These are phyloP conservation scores for Cladophialophora chaetospira DNA, from an alignment of 2,329 filamentous ascomycete species.

Conservation along the genomic window DNA sequence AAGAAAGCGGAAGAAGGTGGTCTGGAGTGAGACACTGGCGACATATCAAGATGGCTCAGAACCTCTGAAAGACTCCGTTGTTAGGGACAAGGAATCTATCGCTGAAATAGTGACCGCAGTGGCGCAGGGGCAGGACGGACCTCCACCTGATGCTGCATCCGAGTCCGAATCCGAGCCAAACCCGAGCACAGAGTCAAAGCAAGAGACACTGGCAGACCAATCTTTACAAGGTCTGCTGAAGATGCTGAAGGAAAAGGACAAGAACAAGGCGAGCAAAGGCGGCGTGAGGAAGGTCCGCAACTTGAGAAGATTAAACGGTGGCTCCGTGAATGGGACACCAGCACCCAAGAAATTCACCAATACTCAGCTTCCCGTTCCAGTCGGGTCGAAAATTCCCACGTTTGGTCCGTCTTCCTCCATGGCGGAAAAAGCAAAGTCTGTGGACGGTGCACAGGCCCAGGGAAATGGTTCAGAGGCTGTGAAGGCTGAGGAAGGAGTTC, in stretches of 20 bases:
- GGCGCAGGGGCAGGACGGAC: neutral
- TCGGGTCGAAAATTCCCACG: neutral
- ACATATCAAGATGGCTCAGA: constrained; percentile 3
- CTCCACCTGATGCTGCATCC: neutral
- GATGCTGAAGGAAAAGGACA: neutral
- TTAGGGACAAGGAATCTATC: neutral
- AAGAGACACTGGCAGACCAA: neutral
- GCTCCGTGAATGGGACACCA: constrained; percentile 26
- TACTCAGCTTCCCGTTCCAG: constrained; percentile 14
- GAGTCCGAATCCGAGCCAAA: neutral
- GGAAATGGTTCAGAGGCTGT: neutral
- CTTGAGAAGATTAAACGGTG: constrained; percentile 28
- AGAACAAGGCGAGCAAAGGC: constrained; percentile 8
- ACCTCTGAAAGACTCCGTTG: neutral
- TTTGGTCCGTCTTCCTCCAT: neutral
- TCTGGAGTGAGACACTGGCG: constrained; percentile 7
- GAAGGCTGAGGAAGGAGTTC: constrained; percentile 3
- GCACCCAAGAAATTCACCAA: constrained; percentile 24
- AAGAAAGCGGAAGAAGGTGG: neutral
- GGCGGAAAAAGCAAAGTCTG: neutral
- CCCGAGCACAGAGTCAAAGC: no score
- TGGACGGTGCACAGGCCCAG: neutral
- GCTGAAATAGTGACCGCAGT: neutral
- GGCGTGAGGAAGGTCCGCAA: constrained; percentile 27
- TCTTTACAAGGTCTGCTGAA: neutral